These are phyloP conservation scores for Monosporascus sp. DNA, from an alignment of 2,329 filamentous ascomycete genomes.

Conservation along the genomic window DNA sequence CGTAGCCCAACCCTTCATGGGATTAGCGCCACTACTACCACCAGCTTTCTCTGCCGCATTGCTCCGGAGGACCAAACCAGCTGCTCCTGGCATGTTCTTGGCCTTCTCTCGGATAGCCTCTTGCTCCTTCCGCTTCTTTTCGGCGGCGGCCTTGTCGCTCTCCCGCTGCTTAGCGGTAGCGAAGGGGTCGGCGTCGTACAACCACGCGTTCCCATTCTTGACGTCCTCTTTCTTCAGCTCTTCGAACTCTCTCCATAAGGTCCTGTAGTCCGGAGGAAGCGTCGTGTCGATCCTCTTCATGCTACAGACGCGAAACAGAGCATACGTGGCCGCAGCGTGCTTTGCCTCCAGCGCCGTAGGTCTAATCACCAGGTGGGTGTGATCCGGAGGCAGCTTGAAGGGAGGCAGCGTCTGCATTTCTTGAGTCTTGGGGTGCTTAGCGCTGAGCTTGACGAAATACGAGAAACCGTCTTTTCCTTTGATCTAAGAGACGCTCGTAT, in stretches of 20 bases:
- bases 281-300: conserved; percentile 96
- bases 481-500: conserved; percentile 31
- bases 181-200: conserved; percentile 96
- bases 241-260: conserved; percentile 88
- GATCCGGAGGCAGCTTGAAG: conserved; percentile 72
- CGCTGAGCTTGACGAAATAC: conserved; percentile 74
- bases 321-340: conserved; percentile 90
- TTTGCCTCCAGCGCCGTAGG: conserved; percentile 83
- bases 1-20: conserved; percentile 72
- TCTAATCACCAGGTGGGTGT: conserved; percentile 71
- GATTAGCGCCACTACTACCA: conserved; percentile 32
- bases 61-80: conserved; percentile 50
- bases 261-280: conserved; percentile 82
- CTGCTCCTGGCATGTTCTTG: conserved; percentile 55
- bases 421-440: conserved; percentile 75
- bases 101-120: conserved; percentile 66
- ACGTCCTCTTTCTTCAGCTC: conserved; percentile 76
- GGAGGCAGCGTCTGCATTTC: conserved; percentile 71
- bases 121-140: conserved; percentile 74
- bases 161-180: conserved; percentile 73
- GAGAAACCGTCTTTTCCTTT: conserved; percentile 71
- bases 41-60: conserved; percentile 31
- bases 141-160: conserved; percentile 67
- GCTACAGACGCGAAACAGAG: conserved; percentile 84
- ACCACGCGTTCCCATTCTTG: conserved; percentile 74